Evolutionary conservation across 495 filamentous ascomycete genomes (phyloP).

Genomic region (Platismatia glauca): DNA sequence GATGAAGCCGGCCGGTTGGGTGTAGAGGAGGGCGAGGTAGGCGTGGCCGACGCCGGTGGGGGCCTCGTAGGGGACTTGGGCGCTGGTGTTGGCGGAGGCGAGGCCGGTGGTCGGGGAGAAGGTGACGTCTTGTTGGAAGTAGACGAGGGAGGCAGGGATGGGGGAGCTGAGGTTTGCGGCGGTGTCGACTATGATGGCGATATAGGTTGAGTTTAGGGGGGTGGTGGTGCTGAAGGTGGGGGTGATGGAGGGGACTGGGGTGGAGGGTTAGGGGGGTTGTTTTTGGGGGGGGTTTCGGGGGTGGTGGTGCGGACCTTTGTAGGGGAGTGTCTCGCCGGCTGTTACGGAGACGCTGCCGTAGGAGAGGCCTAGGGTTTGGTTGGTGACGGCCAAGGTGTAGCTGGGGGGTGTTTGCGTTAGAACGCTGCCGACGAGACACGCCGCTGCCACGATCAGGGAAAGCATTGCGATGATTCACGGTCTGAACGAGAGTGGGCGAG

Average conservation of each 20-base stretch:
- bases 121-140: slow-evolving; percentile 15
- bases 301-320: not conserved
- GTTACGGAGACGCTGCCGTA: slow-evolving; percentile 6
- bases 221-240: slow-evolving; percentile 3
- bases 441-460: slow-evolving; percentile 6
- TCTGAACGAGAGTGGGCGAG: too few species aligned
- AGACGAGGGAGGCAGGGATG: slow-evolving; percentile 9
- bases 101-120: slow-evolving; percentile 5
- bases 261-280: not conserved
- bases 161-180: slow-evolving; percentile 9
- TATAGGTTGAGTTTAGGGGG: slow-evolving; percentile 11
- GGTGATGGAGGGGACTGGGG: not conserved
- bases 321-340: slow-evolving; percentile 4
- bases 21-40: slow-evolving; percentile 15
- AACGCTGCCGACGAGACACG: slow-evolving; percentile 5
- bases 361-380: slow-evolving; percentile 10
- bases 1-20: slow-evolving; percentile 9
- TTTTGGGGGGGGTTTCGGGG: too few species aligned
- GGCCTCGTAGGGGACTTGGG: slow-evolving; percentile 13
- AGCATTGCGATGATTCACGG: not conserved
- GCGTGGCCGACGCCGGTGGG: slow-evolving; percentile 13
- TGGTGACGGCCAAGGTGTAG: slow-evolving; percentile 7
- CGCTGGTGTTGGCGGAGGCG: not conserved
- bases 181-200: slow-evolving; percentile 13
- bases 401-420: slow-evolving; percentile 6